Conservation (phyloP, 176 grass and related monocot species). For the Bonia amplexicaulis region DNA sequence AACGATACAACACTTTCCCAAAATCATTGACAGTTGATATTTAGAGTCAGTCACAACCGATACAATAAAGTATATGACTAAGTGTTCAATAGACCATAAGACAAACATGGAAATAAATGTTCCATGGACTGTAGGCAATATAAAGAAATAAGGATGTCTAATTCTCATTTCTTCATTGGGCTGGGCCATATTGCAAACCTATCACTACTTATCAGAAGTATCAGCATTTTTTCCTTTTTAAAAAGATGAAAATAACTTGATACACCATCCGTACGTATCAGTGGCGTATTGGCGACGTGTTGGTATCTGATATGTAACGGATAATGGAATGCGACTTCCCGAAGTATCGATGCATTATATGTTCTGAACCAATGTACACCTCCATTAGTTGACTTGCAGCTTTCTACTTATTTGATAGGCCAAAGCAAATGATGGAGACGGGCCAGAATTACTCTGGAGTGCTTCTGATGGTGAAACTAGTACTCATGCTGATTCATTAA, state of each 20-base stretch:
- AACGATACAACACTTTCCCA: not conserved
- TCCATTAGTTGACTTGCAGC: not conserved
- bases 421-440: conserved; percentile 94
- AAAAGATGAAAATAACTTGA: not conserved
- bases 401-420: conserved; percentile 53
- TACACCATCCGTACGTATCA: not conserved
- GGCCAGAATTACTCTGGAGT: conserved; percentile 88
- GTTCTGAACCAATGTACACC: conserved; percentile 12
- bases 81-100: not conserved
- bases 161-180: not conserved
- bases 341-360: not conserved
- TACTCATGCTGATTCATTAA: conserved; percentile 90
- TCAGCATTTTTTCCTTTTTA: not conserved
- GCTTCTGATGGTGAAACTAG: conserved; percentile 56
- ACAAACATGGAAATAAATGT: not conserved
- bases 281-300: not conserved
- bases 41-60: not conserved
- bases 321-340: conserved; percentile 2
- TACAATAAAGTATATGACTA: conserved; percentile 3
- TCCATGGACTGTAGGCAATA: not conserved
- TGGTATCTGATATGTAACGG: not conserved
- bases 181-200: not conserved
- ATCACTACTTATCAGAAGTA: not conserved
- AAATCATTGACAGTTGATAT: not conserved
- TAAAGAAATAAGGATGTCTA: not conserved